Conservation (phyloP, 495 filamentous ascomycete genomes). For the Extremus antarcticus region DNA sequence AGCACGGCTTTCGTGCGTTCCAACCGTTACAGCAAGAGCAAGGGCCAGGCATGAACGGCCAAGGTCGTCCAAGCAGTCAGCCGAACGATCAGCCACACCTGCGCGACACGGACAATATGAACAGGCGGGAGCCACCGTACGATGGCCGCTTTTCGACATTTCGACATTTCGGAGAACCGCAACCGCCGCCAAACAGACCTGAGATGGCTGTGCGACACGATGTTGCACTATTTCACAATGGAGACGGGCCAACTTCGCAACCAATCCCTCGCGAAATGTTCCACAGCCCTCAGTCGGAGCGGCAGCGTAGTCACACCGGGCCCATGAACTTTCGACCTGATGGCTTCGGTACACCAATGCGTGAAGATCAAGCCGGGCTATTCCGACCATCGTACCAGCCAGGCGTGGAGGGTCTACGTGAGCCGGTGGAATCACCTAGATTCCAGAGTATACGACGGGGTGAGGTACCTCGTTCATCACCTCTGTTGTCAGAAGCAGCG, state of each 20-base stretch:
- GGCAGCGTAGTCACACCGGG: neutral
- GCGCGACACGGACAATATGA: constrained; percentile 2
- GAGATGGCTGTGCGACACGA: constrained; percentile 11
- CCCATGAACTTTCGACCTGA: constrained; percentile 2
- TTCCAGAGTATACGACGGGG: constrained; percentile 10
- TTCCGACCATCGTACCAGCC: constrained; percentile 11
- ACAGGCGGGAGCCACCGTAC: constrained; percentile 3
- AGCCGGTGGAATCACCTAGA: constrained; percentile 11
- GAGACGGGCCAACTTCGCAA: constrained; percentile 7
- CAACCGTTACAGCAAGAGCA: neutral
- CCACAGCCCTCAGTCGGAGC: constrained; percentile 12
- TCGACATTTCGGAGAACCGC: constrained; percentile 13
- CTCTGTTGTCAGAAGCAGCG: constrained; percentile 2
- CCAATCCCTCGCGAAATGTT: constrained; percentile 6
- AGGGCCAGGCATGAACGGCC: neutral
- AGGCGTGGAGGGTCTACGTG: constrained; percentile 2
- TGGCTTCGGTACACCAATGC: constrained; percentile 12
- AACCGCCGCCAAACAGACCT: neutral
- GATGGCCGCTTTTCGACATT: constrained; percentile 10
- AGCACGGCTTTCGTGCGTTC: constrained; percentile 18
- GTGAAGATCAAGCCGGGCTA: constrained; percentile 11
- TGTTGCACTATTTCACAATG: constrained; percentile 3
- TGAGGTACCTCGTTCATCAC: constrained; percentile 9
- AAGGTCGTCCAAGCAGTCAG: constrained; percentile 18
- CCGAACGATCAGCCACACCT: constrained; percentile 4